A percentile compares a stretch with the other conserved stretches of the same genome.
Evolutionary conservation across 2,329 filamentous ascomycete species (phyloP).

Genomic region (Colletotrichum somersetense): DNA sequence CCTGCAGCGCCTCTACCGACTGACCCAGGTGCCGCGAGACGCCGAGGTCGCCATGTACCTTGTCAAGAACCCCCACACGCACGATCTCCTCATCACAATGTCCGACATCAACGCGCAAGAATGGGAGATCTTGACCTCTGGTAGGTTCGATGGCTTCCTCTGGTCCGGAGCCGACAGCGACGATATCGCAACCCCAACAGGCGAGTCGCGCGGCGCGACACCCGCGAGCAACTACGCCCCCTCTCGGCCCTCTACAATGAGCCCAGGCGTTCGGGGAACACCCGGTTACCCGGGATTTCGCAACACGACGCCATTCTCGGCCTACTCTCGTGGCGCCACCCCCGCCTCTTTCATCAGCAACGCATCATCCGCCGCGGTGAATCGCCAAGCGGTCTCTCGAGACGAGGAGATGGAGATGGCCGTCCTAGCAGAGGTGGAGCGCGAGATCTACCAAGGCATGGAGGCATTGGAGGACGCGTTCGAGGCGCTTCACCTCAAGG

Average conservation of each 20-base stretch:
- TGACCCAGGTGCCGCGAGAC: slow-evolving; percentile 80
- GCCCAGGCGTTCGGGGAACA: slow-evolving; percentile 56
- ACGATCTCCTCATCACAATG: slow-evolving; percentile 88
- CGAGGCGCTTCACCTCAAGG: slow-evolving; percentile 87
- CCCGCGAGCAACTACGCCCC: slow-evolving; percentile 64
- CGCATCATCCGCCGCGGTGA: slow-evolving; percentile 62
- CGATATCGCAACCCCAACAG: slow-evolving; percentile 54
- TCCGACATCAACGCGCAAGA: slow-evolving; percentile 91
- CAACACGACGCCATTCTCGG: slow-evolving; percentile 62
- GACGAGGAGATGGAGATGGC: slow-evolving; percentile 96
- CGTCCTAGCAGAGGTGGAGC: slow-evolving; percentile 89
- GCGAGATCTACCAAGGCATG: slow-evolving; percentile 94
- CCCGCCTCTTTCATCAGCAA: slow-evolving; percentile 70
- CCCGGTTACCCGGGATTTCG: slow-evolving; percentile 58
- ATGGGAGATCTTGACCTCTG: slow-evolving; percentile 95
- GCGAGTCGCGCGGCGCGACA: slow-evolving; percentile 64
- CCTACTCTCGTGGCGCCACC: slow-evolving; percentile 69
- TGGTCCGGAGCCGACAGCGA: slow-evolving; percentile 89
- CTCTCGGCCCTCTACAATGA: slow-evolving; percentile 50
- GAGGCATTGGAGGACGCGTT: slow-evolving; percentile 95
- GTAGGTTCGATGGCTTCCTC: slow-evolving; percentile 94
- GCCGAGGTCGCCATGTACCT: slow-evolving; percentile 89
- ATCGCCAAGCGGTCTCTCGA: slow-evolving; percentile 78
- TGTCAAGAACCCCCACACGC: slow-evolving; percentile 83
- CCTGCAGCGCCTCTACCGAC: slow-evolving; percentile 86